Evolutionary conservation across 495 filamentous ascomycete species (phyloP).

Genomic region (Venustampulla echinocandica): DNA sequence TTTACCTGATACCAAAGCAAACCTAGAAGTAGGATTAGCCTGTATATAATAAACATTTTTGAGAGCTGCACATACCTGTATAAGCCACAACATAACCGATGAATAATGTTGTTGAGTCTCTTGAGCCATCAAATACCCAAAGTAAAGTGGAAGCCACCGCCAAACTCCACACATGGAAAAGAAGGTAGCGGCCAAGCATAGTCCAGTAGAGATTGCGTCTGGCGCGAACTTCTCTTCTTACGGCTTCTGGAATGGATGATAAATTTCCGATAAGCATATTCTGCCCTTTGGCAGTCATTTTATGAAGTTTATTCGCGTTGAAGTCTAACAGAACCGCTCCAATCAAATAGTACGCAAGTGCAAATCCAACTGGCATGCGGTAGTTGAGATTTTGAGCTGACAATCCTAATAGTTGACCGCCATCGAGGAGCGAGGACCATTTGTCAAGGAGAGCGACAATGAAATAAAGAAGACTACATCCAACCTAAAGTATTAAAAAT

Average conservation of each 20-base stretch:
- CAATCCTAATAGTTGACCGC: conserved; percentile 37
- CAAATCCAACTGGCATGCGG: conserved; percentile 47
- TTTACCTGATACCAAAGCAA: conserved; percentile 6
- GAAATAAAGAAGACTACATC: conserved; percentile 50
- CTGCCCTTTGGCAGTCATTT: conserved; percentile 1
- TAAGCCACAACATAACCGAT: conserved; percentile 46
- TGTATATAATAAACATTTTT: conserved; percentile 9
- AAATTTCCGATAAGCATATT: conserved; percentile 10
- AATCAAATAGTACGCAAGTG: conserved; percentile 50
- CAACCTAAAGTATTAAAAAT: conserved; percentile 24
- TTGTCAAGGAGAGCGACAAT: conserved; percentile 51
- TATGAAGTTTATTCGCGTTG: conserved; percentile 24
- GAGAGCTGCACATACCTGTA: conserved; percentile 37
- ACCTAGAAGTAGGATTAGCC: conserved; percentile 50
- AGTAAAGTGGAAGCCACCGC: conserved; percentile 41
- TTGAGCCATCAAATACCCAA: conserved; percentile 41
- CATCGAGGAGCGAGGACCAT: conserved; percentile 46
- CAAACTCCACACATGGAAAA: conserved; percentile 50
- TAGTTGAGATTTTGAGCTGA: conserved; percentile 31
- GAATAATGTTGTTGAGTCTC: conserved; percentile 40
- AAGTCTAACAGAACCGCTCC: conserved; percentile 51
- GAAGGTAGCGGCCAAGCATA: conserved; percentile 41
- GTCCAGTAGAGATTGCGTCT: conserved; percentile 47
- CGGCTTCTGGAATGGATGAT: conserved; percentile 27
- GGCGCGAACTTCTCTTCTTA: conserved; percentile 36